Evolutionary conservation across 139 green algal species (phyloP), one percentile per base, ranked within the genome.

Genomic region (Tetraselmis chui): DNA sequence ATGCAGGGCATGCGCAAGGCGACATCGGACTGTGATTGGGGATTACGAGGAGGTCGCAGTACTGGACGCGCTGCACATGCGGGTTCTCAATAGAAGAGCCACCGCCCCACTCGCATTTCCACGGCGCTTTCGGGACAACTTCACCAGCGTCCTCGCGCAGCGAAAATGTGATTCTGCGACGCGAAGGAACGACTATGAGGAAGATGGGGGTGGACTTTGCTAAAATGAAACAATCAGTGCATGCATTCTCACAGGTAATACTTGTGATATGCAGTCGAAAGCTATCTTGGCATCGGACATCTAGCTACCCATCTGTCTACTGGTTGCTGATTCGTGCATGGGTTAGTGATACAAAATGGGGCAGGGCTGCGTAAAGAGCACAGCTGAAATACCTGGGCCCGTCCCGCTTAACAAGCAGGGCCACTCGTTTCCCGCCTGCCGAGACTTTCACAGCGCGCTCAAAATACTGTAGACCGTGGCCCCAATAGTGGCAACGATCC

Each of bases 41-140:
- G 0, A 81, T 78, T 59, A 94, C 85, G 81, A 96, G 87, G 2
- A 96, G 89, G 80, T 95, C 79, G 82, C 92, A 95, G 88, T 97
- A 97, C 76, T 93, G 88, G 2, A 95, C 92, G 0, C 94, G 89
- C 86, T 97, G 94, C 77, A 88, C 90, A 87, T 97, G 94, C 0
- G 94, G 94, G 79, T 94, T 96, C 86, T 97, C 94, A 0, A 96
- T 84, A 0, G 89, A 94, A 0, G 93, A 85, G 0, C 94, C 94
- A 28, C 94, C 94, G 29, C 94, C 94, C 94, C 93, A 97, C 85
- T 95, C 89, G 1, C 45, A 67, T 18, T 67, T 67, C 45, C 45
- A 67, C 11, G 45, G 45, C 45, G 45, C 76, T 18, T 67, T 67
- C 11, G 45, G 45, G 45, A 67, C 45, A 18, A 67, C 18, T 5